A percentile compares a stretch with the other conserved stretches of the same genome.
Conservation (phyloP, 441 rosid species). For the Populus hybrid region DNA sequence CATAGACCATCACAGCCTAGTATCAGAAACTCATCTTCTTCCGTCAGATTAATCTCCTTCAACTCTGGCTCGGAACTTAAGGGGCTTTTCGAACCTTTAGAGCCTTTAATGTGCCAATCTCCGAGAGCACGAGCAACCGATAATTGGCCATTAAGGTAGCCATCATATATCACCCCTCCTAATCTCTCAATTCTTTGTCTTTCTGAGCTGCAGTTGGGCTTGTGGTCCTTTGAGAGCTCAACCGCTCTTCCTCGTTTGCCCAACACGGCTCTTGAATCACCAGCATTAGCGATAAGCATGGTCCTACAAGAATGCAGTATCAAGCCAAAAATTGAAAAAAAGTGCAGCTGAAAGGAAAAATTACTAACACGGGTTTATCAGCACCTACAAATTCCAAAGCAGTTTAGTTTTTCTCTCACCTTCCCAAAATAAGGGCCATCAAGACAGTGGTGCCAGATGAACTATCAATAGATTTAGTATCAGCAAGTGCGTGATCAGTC, state of each 20-base stretch:
- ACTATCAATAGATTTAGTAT: slow-evolving; percentile 63
- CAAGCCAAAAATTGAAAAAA: background rate
- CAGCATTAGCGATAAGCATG: slow-evolving; percentile 87
- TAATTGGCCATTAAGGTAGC: slow-evolving; percentile 84
- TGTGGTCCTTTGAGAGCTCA: slow-evolving; percentile 85
- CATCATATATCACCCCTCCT: slow-evolving; percentile 88
- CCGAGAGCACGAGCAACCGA: slow-evolving; percentile 90
- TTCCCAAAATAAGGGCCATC: slow-evolving; percentile 67
- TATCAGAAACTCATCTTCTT: slow-evolving; percentile 82
- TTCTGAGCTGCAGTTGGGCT: slow-evolving; percentile 78
- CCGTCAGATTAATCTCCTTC: slow-evolving; percentile 64
- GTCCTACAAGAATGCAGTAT: slow-evolving; percentile 36
- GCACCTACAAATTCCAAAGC: background rate
- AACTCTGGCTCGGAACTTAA: slow-evolving; percentile 86
- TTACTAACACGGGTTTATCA: background rate
- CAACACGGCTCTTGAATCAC: slow-evolving; percentile 87
- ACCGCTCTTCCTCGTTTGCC: slow-evolving; percentile 89
- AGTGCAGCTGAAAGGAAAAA: background rate
- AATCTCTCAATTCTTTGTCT: slow-evolving; percentile 79
- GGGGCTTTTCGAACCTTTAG: slow-evolving; percentile 77
- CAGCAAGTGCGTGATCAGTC: slow-evolving; percentile 78
- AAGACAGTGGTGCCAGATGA: slow-evolving; percentile 88
- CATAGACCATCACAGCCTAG: slow-evolving; percentile 91
- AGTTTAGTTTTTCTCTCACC: slow-evolving; percentile 30
- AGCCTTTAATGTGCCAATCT: slow-evolving; percentile 97